Evolutionary conservation across 1,139 yeast species (phyloP), one percentile per base, ranked within the genome.

Genomic region (Lizanozyma gosingica): DNA sequence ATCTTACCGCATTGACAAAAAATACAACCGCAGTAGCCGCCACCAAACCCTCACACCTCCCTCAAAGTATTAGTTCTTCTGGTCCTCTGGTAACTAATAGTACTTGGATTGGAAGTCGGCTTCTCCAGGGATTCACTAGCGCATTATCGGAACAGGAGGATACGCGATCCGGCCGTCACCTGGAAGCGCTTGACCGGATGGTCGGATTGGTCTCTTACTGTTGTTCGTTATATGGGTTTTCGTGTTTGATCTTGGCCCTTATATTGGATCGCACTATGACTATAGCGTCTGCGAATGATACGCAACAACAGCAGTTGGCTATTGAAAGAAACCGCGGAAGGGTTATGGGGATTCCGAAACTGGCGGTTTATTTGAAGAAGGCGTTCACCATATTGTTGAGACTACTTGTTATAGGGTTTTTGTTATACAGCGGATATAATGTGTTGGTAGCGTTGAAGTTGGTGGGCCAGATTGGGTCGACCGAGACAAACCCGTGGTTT

Each of bases 171-270:
- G 47, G 36, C 46, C 52, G 55, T 39, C 6, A 11, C 11, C 29
- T 22, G 29, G 29, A 22, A 11, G 6, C 11, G 6, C 11, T 22
- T 6, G 29, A 22, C 11, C 29, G 29, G 29, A 22, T 51, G 40
- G 49, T 50, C 32, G 48, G 59, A 36, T 37, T 63, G 18, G 45
- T 53, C 33, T 54, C 60, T 18, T 66, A 65, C 46, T 57, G 65
- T 41, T 61, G 62, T 41, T 64, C 71, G 6, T 47, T 60, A 18
- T 66, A 66, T 42, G 72, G 71, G 1, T 45, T 65, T 9, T 43
- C 65, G 39, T 73, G 88, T 56, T 71, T 82, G 67, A 59, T 73
- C 9, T 78, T 82, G 71, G 85, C 87, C 0, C 65, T 82, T 3
- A 53, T 81, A 1, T 61, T 82, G 53, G 82, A 83, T 55, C 60